A percentile compares a stretch with the other conserved stretches of the same genome.
phyloP scores from a whole-genome alignment of 2,329 filamentous ascomycete genomes.

The Apiospora hydei region DNA sequence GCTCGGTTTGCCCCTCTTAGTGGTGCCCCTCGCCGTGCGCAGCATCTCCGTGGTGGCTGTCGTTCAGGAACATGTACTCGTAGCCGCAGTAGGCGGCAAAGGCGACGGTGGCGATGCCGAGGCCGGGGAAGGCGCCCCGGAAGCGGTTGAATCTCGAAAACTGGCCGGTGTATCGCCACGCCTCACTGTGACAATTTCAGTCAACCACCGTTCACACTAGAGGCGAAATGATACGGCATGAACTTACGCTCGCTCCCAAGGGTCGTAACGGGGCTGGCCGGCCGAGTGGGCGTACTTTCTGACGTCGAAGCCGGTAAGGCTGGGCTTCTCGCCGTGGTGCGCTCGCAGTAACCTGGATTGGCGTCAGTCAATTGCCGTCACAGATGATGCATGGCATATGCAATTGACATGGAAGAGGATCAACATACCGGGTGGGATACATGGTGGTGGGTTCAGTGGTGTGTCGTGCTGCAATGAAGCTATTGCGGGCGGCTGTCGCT shows the following conservation, averaged over 20 bases:
- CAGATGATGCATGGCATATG: background rate
- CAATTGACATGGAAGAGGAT: background rate
- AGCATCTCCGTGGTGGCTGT: conserved; percentile 67
- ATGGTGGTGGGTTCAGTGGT: conserved; percentile 33
- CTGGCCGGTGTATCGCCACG: conserved; percentile 90
- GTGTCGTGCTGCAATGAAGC: conserved; percentile 20
- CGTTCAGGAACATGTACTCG: conserved; percentile 85
- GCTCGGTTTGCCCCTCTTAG: conserved; percentile 41
- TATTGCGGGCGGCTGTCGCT: conserved; percentile 15
- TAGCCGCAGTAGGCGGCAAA: conserved; percentile 90
- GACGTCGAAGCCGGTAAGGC: conserved; percentile 93
- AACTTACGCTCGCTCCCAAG: conserved; percentile 70
- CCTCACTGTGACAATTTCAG: conserved; percentile 70
- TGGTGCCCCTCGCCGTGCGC: conserved; percentile 65
- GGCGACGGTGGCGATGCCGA: conserved; percentile 90
- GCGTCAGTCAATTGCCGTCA: background rate
- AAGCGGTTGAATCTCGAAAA: conserved; percentile 92
- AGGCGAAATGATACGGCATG: conserved; percentile 11
- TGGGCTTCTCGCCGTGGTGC: conserved; percentile 63
- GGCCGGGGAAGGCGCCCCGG: conserved; percentile 83
- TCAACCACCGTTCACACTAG: background rate
- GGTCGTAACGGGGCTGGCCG: conserved; percentile 68
- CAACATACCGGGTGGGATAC: conserved; percentile 46
- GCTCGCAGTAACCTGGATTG: conserved; percentile 57
- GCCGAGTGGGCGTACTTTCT: conserved; percentile 78